These are phyloP conservation scores for Piper betle DNA, from an alignment of 164 flowering plant genomes.

Conservation along the genomic window DNA sequence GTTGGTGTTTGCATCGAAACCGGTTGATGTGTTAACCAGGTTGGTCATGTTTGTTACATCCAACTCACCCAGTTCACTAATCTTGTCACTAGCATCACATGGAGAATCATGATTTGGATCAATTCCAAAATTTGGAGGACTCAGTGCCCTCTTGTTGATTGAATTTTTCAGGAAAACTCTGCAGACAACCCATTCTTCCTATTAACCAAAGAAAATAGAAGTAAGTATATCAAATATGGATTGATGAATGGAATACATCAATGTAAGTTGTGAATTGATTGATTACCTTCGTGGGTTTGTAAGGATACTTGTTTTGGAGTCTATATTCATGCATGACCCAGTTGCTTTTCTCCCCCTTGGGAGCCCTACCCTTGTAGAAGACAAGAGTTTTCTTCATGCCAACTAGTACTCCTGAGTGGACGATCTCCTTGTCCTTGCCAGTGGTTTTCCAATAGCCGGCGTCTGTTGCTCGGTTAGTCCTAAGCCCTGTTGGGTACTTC, in stretches of 20 bases:
- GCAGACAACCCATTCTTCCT: slow-evolving; percentile 97
- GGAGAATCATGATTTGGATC: slow-evolving; percentile 31
- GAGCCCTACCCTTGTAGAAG: slow-evolving; percentile 87
- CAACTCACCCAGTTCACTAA: slow-evolving; percentile 41
- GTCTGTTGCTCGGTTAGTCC: slow-evolving; percentile 85
- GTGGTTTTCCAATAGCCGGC: slow-evolving; percentile 97
- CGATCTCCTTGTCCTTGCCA: slow-evolving; percentile 87
- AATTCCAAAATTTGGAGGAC: slow-evolving; percentile 21
- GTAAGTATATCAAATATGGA: too few relatives aligned
- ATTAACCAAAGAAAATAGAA: too few relatives aligned
- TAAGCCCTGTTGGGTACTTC: slow-evolving; percentile 84
- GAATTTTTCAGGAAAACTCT: slow-evolving; percentile 70
- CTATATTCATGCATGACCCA: slow-evolving; percentile 98
- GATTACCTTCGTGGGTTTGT: slow-evolving; percentile 49
- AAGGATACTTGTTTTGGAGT: slow-evolving; percentile 43
- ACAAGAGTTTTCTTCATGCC: too few relatives aligned
- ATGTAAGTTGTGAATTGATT: too few relatives aligned
- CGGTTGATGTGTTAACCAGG: slow-evolving; percentile 17
- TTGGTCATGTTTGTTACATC: slow-evolving; percentile 27
- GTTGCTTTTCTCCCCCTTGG: slow-evolving; percentile 83
- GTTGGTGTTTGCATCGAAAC: slow-evolving; percentile 8
- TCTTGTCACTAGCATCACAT: slow-evolving; percentile 23
- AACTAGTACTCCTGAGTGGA: slow-evolving; percentile 32
- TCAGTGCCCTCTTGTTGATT: slow-evolving; percentile 24
- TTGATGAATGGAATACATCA: too few relatives aligned